phyloP scores from a whole-genome alignment of 225 moss, liverwort and hornwort species.

The Pseudisothecium myosuroides region DNA sequence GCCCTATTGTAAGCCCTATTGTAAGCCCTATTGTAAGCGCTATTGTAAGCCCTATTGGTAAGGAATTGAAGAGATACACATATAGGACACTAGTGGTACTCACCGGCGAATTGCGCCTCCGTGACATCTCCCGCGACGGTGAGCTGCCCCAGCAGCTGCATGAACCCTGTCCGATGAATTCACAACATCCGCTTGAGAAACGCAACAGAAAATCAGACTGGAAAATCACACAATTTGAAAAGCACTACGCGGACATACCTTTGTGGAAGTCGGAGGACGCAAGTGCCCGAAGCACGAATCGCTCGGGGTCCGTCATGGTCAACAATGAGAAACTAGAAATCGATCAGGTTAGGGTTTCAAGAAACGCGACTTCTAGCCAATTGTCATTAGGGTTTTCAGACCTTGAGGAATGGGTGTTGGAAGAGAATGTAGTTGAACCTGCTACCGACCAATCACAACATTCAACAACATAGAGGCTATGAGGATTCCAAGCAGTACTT shows the following conservation, averaged over 20 bases:
- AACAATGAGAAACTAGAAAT: not conserved
- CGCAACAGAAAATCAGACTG: too few relatives aligned
- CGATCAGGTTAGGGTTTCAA: not conserved
- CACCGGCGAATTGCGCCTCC: constrained; percentile 49
- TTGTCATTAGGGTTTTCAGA: not conserved
- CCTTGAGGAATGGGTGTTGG: not conserved
- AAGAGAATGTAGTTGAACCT: not conserved
- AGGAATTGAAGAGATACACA: not conserved
- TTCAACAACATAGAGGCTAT: not conserved
- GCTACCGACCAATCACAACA: not conserved
- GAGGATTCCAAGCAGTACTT: not conserved
- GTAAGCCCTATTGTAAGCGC: too few relatives aligned
- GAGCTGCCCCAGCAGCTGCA: constrained; percentile 75
- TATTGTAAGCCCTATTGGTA: too few relatives aligned
- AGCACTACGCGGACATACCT: not conserved
- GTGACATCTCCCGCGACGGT: constrained; percentile 55
- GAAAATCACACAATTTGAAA: not conserved
- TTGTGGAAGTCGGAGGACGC: constrained; percentile 4
- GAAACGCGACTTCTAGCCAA: not conserved
- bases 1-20: too few relatives aligned
- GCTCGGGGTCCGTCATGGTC: constrained; percentile 9
- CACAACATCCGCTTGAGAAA: not conserved
- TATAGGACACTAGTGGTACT: not conserved
- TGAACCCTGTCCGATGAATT: constrained; percentile 40
- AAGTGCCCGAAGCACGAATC: constrained; percentile 26